phyloP scores from a whole-genome alignment of 2,329 filamentous ascomycete genomes.

The Fusarium burgessii region DNA sequence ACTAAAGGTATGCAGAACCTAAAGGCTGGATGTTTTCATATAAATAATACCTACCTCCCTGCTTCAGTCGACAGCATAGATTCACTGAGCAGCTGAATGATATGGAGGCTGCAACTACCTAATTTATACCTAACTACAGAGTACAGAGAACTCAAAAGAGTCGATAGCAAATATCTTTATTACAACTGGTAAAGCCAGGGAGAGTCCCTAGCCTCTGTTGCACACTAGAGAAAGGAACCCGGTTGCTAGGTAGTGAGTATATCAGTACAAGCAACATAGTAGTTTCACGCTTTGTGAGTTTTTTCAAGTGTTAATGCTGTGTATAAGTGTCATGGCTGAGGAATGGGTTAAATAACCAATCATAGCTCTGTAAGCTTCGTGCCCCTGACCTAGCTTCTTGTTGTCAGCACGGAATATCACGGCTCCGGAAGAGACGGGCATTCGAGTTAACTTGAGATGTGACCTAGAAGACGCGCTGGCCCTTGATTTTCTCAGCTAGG shows the following conservation, averaged over 20 bases:
- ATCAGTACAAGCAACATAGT: background rate
- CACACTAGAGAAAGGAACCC: background rate
- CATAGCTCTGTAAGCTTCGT: background rate
- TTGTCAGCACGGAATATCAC: slow-evolving; percentile 40
- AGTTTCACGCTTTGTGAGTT: background rate
- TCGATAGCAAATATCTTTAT: background rate
- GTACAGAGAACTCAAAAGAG: background rate
- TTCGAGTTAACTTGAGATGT: background rate
- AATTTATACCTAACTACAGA: too few relatives aligned
- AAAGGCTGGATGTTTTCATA: background rate
- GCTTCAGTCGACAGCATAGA: too few relatives aligned
- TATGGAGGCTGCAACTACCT: background rate
- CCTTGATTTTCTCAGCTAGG: background rate
- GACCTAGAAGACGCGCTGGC: background rate
- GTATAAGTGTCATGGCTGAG: background rate
- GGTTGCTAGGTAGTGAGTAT: background rate
- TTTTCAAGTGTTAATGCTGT: too few relatives aligned
- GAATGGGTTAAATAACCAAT: slow-evolving; percentile 16
- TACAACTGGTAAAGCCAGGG: background rate
- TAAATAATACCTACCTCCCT: background rate
- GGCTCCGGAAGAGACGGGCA: slow-evolving; percentile 39
- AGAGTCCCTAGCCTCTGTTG: background rate
- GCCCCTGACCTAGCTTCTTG: slow-evolving; percentile 6
- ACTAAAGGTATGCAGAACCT: background rate
- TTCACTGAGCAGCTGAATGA: too few relatives aligned